Percentiles rank a stretch among this genome's conserved stretches.
Evolutionary conservation across 768 basidiomycete species (phyloP).

Genomic region (Naganishia vishniacii): DNA sequence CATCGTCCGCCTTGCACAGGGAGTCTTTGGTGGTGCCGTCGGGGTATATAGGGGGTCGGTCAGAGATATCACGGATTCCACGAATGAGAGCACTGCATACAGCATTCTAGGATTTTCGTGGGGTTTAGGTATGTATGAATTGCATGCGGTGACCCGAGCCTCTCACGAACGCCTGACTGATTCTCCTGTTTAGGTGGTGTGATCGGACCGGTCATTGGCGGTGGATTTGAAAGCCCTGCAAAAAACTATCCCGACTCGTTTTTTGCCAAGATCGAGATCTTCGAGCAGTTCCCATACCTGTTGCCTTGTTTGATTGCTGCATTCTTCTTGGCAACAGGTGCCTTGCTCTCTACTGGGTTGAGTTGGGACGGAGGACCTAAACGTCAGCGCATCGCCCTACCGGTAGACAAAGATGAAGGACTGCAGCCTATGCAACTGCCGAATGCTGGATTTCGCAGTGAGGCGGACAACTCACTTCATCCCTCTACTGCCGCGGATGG

Average conservation of each 20-base stretch:
- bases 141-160: no score
- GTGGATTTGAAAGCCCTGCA: constrained; percentile 57
- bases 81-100: constrained; percentile 91
- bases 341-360: constrained; percentile 79
- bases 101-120: constrained; percentile 93
- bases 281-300: constrained; percentile 80
- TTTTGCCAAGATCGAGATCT: constrained; percentile 57
- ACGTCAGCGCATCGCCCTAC: constrained; percentile 74
- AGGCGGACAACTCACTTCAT: background rate
- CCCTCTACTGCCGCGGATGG: background rate
- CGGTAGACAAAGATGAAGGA: constrained; percentile 60
- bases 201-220: constrained; percentile 58
- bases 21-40: constrained; percentile 60
- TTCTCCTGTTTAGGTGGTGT: constrained; percentile 2
- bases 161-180: constrained; percentile 24
- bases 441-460: no score
- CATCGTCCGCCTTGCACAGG: constrained; percentile 78
- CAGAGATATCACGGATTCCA: constrained; percentile 76
- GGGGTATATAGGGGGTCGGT: constrained; percentile 63
- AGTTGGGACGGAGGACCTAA: constrained; percentile 84
- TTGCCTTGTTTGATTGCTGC: constrained; percentile 78
- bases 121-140: constrained; percentile 75
- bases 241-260: constrained; percentile 79
- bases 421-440: background rate
- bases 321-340: constrained; percentile 69